Evolutionary conservation across 306 rosid genomes (phyloP).

Genomic region (Amphicarpaea edgeworthii): DNA sequence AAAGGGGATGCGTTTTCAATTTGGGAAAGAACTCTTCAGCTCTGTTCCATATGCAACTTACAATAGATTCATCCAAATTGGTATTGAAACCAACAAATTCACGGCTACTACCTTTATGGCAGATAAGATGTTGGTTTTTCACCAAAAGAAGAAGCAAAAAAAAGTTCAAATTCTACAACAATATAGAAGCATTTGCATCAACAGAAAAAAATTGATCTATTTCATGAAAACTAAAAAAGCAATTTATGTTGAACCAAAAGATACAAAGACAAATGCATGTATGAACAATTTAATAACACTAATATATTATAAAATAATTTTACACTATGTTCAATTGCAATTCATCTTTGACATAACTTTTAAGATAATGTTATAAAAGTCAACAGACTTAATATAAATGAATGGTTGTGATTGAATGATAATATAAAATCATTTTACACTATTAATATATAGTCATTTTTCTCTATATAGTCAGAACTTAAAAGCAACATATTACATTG

Average conservation of each 20-base stretch:
- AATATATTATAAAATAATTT: no score
- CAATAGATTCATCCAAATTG: constrained; percentile 69
- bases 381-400: no score
- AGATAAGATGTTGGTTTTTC: not conserved
- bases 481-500: not conserved
- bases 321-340: no score
- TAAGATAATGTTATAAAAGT: no score
- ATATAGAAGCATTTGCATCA: constrained; percentile 30
- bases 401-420: no score
- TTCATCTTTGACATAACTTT: no score
- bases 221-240: not conserved
- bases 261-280: not conserved
- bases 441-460: no score
- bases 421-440: no score
- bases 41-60: constrained; percentile 74
- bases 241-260: not conserved
- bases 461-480: not conserved
- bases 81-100: constrained; percentile 84
- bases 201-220: not conserved
- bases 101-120: constrained; percentile 80
- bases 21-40: constrained; percentile 81
- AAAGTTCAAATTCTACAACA: constrained; percentile 15
- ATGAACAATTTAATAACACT: not conserved
- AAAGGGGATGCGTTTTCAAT: constrained; percentile 61
- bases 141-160: not conserved